phyloP scores from a whole-genome alignment of 208 protist species.

The Crithidia sp. region DNA sequence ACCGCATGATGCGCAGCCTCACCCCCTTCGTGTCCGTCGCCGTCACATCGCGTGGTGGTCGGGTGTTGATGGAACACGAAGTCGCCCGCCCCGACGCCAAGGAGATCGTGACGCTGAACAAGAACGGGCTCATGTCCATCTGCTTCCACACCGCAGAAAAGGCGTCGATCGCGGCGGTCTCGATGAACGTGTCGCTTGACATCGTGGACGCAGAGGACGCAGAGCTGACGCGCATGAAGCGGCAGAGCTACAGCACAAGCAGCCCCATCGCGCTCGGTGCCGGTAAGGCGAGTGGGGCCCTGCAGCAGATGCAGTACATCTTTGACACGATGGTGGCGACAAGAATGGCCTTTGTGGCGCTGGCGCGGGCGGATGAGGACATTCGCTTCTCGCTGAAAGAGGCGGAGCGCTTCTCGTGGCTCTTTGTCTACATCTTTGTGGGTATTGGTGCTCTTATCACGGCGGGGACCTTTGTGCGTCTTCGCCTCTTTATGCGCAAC shows the following conservation, averaged over 20 bases:
- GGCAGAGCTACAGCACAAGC: slow-evolving; percentile 68
- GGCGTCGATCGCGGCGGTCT: slow-evolving; percentile 45
- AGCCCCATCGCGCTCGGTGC: slow-evolving; percentile 61
- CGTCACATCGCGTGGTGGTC: slow-evolving; percentile 50
- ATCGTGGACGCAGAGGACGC: slow-evolving; percentile 74
- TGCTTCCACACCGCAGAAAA: slow-evolving; percentile 69
- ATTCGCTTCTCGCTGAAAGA: slow-evolving; percentile 56
- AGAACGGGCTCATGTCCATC: slow-evolving; percentile 50
- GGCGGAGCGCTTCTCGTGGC: slow-evolving; percentile 54
- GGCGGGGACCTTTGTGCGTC: slow-evolving; percentile 38
- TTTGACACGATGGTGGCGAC: slow-evolving; percentile 31
- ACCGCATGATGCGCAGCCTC: slow-evolving; percentile 70
- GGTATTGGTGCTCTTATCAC: slow-evolving; percentile 36
- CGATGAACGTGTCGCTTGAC: slow-evolving; percentile 65
- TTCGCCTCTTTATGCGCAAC: slow-evolving; percentile 36
- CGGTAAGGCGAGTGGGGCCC: slow-evolving; percentile 55
- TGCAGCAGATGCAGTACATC: slow-evolving; percentile 80
- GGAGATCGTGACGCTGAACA: slow-evolving; percentile 51
- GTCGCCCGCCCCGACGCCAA: slow-evolving; percentile 47
- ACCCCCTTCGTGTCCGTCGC: slow-evolving; percentile 70
- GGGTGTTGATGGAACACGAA: slow-evolving; percentile 65
- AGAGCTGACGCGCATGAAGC: slow-evolving; percentile 71
- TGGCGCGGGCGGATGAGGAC: slow-evolving; percentile 49
- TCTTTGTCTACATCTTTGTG: slow-evolving; percentile 53
- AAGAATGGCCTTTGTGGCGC: slow-evolving; percentile 26